phyloP scores from a whole-genome alignment of 345 rosid species.

The Melaleuca quinquenervia region DNA sequence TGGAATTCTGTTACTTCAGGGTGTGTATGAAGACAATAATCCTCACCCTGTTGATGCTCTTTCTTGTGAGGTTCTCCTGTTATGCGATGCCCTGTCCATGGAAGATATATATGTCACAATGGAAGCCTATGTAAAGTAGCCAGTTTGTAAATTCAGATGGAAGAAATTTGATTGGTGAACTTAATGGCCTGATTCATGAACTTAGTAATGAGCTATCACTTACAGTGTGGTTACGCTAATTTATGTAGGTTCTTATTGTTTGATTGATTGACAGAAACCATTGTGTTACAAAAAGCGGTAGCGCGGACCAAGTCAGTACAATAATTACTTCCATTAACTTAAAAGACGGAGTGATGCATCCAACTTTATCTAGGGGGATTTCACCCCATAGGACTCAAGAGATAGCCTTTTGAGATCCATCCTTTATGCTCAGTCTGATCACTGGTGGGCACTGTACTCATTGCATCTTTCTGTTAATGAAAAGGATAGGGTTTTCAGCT shows the following conservation, averaged over 20 bases:
- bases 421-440: neutral
- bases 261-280: neutral
- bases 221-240: neutral
- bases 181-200: neutral
- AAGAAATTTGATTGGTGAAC: neutral
- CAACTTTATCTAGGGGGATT: neutral
- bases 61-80: neutral
- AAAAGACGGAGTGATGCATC: neutral
- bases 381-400: neutral
- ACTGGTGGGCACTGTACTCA: neutral
- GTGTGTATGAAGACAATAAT: neutral
- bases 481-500: neutral
- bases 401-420: neutral
- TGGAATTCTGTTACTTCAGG: neutral
- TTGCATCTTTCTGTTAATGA: neutral
- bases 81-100: neutral
- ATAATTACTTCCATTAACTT: neutral
- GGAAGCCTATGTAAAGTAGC: neutral
- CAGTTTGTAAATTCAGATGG: neutral
- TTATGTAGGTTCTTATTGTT: neutral
- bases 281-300: neutral
- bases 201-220: neutral
- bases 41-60: neutral
- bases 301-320: neutral
- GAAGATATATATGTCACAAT: neutral